phyloP scores from a whole-genome alignment of 2,329 filamentous ascomycete species.

The Fusarium bulbicola region DNA sequence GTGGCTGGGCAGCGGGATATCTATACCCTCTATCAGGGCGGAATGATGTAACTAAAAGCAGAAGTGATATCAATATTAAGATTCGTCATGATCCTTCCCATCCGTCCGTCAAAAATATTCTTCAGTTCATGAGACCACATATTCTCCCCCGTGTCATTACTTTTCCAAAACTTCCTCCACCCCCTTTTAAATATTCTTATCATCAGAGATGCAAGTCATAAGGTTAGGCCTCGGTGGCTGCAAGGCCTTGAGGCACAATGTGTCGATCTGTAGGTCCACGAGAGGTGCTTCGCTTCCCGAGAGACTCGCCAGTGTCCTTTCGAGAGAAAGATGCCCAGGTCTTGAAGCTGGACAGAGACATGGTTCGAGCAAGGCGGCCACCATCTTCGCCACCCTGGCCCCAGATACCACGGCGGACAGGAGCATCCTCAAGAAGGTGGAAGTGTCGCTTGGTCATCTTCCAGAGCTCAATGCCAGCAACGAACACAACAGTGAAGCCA shows the following conservation, averaged over 20 bases:
- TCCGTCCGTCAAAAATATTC: neutral
- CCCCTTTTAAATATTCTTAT: neutral
- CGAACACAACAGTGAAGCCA: slow-evolving; percentile 70
- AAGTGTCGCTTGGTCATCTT: slow-evolving; percentile 72
- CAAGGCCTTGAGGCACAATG: slow-evolving; percentile 41
- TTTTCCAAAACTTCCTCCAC: neutral
- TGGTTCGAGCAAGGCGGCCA: slow-evolving; percentile 56
- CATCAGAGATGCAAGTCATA: neutral
- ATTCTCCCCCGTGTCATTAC: neutral
- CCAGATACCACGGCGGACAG: slow-evolving; percentile 61
- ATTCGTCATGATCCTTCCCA: slow-evolving; percentile 3
- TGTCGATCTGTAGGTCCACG: slow-evolving; percentile 31
- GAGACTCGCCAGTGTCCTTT: slow-evolving; percentile 53
- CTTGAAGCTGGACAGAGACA: slow-evolving; percentile 63
- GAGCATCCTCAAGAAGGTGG: slow-evolving; percentile 61
- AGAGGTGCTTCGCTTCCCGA: slow-evolving; percentile 40
- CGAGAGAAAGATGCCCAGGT: slow-evolving; percentile 56
- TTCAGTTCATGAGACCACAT: neutral
- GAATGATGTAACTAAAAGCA: slow-evolving; percentile 27
- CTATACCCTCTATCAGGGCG: slow-evolving; percentile 28
- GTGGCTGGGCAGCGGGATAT: slow-evolving; percentile 30
- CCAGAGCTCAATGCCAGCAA: slow-evolving; percentile 75
- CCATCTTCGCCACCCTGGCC: slow-evolving; percentile 62
- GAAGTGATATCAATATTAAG: slow-evolving; percentile 19
- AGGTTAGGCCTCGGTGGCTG: slow-evolving; percentile 39